Evolutionary conservation across 495 filamentous ascomycete species (phyloP).

Genomic region (Achaetomiella virescens): DNA sequence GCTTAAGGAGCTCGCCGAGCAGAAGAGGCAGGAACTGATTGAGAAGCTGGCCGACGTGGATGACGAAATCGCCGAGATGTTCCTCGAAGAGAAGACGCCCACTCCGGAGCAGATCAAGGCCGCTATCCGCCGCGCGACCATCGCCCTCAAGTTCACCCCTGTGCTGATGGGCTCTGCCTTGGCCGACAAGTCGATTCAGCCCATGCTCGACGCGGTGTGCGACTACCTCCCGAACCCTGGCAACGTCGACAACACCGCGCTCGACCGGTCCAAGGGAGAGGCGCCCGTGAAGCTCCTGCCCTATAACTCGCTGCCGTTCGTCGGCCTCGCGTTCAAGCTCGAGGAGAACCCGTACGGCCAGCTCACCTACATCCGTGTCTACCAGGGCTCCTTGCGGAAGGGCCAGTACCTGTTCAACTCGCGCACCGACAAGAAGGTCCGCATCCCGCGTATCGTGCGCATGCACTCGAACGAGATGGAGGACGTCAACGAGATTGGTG

Average conservation of each 20-base stretch:
- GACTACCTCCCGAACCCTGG: conserved; percentile 93
- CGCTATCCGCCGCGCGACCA: conserved; percentile 84
- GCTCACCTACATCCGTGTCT: conserved; percentile 96
- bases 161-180: conserved; percentile 95
- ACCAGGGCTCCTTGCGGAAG: conserved; percentile 88
- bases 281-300: conserved; percentile 77
- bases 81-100: conserved; percentile 78
- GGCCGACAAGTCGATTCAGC: conserved; percentile 91
- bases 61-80: conserved; percentile 95
- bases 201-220: conserved; percentile 93
- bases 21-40: conserved; percentile 78
- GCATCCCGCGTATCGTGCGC: conserved; percentile 93
- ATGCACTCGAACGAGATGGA: conserved; percentile 99
- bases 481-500: conserved; percentile 83
- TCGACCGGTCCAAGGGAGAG: conserved; percentile 76
- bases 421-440: conserved; percentile 89
- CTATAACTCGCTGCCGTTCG: conserved; percentile 88
- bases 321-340: conserved; percentile 96
- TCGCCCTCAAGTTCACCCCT: conserved; percentile 83
- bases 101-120: conserved; percentile 74
- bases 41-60: conserved; percentile 97
- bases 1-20: conserved; percentile 63
- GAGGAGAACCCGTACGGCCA: conserved; percentile 99
- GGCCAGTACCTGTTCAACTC: conserved; percentile 89
- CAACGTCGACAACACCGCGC: conserved; percentile 83